These are phyloP conservation scores for Centrapalus pauciflorus DNA, from an alignment of 129 eudicot species.

Conservation along the genomic window DNA sequence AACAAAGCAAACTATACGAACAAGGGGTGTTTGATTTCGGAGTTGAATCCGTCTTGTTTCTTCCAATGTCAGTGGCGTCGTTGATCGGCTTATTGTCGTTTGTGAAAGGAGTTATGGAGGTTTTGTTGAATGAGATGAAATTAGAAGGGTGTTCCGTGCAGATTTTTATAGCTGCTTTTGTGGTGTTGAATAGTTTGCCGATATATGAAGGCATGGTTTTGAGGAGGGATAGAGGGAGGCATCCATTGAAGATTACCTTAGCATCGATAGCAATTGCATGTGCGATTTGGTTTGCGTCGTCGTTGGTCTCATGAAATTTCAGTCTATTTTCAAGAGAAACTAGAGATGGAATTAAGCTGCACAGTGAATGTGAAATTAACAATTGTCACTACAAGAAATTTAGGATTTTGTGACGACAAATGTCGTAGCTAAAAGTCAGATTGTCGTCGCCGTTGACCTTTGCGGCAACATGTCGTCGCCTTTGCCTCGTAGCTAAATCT, in stretches of 20 bases:
- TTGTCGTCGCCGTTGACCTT: too few species aligned
- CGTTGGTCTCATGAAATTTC: not conserved
- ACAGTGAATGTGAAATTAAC: too few species aligned
- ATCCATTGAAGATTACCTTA: conserved; percentile 44
- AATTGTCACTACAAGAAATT: too few species aligned
- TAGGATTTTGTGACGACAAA: too few species aligned
- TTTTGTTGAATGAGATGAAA: not conserved
- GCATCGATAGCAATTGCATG: conserved; percentile 15
- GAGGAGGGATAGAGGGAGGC: conserved; percentile 55
- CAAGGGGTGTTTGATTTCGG: conserved; percentile 59
- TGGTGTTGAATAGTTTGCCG: conserved; percentile 47
- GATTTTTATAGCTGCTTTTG: conserved; percentile 47
- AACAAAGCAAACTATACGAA: conserved; percentile 37
- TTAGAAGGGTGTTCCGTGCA: conserved; percentile 29
- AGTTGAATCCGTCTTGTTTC: conserved; percentile 44
- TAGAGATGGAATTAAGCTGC: not conserved
- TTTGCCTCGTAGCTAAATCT: too few species aligned
- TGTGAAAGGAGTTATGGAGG: conserved; percentile 12
- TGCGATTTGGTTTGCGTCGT: not conserved
- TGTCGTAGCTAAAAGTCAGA: too few species aligned
- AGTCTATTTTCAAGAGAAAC: not conserved
- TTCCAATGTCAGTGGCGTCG: conserved; percentile 32
- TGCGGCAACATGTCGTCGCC: too few species aligned
- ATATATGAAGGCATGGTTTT: conserved; percentile 53
- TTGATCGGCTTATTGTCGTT: conserved; percentile 30